Evolutionary conservation across 345 rosid species (phyloP).

Genomic region (Cardamine occulta): DNA sequence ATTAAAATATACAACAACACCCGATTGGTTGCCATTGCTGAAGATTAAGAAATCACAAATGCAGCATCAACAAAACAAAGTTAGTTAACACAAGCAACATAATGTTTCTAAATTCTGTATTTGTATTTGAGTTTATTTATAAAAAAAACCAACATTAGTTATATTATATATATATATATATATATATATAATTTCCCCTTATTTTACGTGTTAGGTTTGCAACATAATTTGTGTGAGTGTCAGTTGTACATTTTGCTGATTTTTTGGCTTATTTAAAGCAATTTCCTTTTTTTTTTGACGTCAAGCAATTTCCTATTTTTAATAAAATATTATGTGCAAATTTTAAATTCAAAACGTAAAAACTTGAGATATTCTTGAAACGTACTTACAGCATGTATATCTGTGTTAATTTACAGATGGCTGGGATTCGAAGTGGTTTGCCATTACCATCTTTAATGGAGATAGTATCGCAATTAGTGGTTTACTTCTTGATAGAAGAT

Average conservation of each 20-base stretch:
- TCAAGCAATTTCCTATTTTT: background rate
- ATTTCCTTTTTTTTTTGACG: background rate
- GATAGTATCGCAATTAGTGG: conserved; percentile 60
- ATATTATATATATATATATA: no score
- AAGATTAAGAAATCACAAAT: background rate
- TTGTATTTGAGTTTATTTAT: background rate
- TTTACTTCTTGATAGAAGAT: conserved; percentile 79
- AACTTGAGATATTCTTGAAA: background rate
- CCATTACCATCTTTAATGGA: conserved; percentile 82
- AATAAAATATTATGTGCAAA: background rate
- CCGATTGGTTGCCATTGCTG: background rate
- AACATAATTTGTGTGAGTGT: conserved; percentile 3
- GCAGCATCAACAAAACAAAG: background rate
- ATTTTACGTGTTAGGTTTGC: background rate
- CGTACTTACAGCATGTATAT: background rate
- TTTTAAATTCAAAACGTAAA: background rate
- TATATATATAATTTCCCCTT: background rate
- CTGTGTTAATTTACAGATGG: conserved; percentile 49
- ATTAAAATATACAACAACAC: background rate
- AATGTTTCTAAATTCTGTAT: background rate
- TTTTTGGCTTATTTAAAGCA: background rate
- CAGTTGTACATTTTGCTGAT: background rate
- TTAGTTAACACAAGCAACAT: background rate
- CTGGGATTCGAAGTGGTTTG: conserved; percentile 65
- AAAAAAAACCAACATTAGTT: background rate